Evolutionary conservation across 768 basidiomycete species (phyloP).

Genomic region (Pleurotus cornucopiae): DNA sequence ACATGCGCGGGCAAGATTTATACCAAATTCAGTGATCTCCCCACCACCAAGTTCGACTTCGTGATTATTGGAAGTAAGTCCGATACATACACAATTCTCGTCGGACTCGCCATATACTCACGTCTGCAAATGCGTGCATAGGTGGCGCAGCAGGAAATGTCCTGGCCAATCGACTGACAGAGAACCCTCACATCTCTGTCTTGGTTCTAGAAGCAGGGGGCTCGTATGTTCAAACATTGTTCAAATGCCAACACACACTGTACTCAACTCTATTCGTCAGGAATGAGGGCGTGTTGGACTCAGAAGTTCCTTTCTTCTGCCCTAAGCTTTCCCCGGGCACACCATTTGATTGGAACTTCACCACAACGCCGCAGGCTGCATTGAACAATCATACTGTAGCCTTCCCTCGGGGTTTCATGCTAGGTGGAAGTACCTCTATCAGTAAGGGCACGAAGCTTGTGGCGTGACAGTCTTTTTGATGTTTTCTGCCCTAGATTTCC

Average conservation of each 20-base stretch:
- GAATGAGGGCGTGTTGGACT: slow-evolving; percentile 2
- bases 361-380: slow-evolving; percentile 15
- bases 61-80: slow-evolving; percentile 10
- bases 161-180: slow-evolving; percentile 7
- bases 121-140: background rate
- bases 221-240: background rate
- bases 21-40: slow-evolving; percentile 1
- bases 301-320: slow-evolving; percentile 9
- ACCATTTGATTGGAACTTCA: slow-evolving; percentile 17
- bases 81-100: background rate
- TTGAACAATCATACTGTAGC: slow-evolving; percentile 12
- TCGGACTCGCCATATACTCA: too few relatives aligned
- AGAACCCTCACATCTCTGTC: background rate
- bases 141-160: slow-evolving; percentile 6
- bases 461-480: too few relatives aligned
- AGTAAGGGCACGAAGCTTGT: background rate
- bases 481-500: slow-evolving; percentile 4
- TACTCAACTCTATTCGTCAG: background rate
- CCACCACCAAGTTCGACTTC: slow-evolving; percentile 6
- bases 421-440: slow-evolving; percentile 18
- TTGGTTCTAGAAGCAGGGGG: slow-evolving; percentile 6
- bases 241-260: background rate
- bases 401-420: slow-evolving; percentile 15
- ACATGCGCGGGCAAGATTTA: background rate
- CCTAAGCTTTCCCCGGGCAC: slow-evolving; percentile 2